phyloP scores from a whole-genome alignment of 2,329 filamentous ascomycete genomes.

The Sclerotinia borealis region DNA sequence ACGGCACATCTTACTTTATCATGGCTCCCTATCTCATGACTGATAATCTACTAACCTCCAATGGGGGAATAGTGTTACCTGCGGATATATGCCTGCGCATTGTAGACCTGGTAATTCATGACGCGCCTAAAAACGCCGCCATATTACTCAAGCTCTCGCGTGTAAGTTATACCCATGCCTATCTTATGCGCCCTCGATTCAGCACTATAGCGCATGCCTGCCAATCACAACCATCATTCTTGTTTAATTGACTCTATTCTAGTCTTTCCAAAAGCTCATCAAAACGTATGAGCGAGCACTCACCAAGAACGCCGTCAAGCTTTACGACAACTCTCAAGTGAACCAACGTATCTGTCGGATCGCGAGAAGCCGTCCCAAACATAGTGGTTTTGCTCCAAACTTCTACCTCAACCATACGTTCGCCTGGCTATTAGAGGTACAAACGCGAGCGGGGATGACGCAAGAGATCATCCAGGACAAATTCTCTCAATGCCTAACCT shows the following conservation, averaged over 20 bases:
- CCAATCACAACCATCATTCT: neutral
- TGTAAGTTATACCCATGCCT: neutral
- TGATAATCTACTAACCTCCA: neutral
- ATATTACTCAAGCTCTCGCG: conserved; percentile 1
- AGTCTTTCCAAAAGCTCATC: conserved; percentile 9
- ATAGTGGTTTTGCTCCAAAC: neutral
- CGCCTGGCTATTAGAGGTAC: neutral
- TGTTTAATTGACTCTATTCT: neutral
- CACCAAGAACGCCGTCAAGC: neutral
- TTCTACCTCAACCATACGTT: neutral
- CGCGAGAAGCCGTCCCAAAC: neutral
- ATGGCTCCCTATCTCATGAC: neutral
- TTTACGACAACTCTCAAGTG: neutral
- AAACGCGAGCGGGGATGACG: neutral
- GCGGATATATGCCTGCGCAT: conserved; percentile 7
- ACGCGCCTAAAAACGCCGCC: neutral
- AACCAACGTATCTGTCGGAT: neutral
- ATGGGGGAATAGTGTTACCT: neutral
- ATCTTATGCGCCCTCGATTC: neutral
- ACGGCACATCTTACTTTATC: neutral
- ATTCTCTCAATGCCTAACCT: neutral
- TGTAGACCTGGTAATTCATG: neutral
- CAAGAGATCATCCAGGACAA: neutral
- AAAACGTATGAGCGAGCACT: conserved; percentile 1
- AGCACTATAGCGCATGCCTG: too few relatives aligned